Base-by-base conservation (phyloP, 129 eudicot genomes). In the Solidago caesia region DNA sequence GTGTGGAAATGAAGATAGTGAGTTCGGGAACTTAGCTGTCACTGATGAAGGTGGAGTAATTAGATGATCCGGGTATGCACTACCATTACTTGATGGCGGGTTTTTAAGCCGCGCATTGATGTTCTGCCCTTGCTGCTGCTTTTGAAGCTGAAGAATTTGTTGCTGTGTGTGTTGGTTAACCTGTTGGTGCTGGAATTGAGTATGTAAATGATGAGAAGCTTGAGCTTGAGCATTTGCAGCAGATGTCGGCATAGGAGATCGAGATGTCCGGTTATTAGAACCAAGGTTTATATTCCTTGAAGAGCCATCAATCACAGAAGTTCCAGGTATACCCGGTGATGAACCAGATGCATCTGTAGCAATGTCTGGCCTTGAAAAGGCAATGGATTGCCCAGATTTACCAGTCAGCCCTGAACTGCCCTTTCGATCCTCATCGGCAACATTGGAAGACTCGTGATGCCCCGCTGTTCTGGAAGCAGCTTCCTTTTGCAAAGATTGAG, bases 331-430 rank as follows among this genome's bases (percentile, higher is more conserved):
- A 9, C 82, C 33, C 0, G 72, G 42, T 29, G 80, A 62, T 48
- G 61, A 44, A 33, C 56, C 86, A 63, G 91, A 75, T 6, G 68
- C 87, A 68, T 85, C 97, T 1, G 81, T n/a, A 6, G 80, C 62
- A 49, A 83, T 60, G 5, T 93, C 98, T 46, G 92, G 76, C 65
- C 98, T 81, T 4, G 96, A 76, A 70, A 94, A 94, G n/a, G 93
- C 96, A 77, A 90, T 88, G 25, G 98, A 90, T 75, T 89, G 97
- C 12, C 96, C 91, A 8, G 68, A 67, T 9, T 84, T 90, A n/a
- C 77, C 83, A 0, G 88, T 57, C 62, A 77, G 43, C 68, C 81
- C 77, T 1, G 69, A 7, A 57, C 74, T 79, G 13, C 66, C 80
- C 78, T 88, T 94, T 64, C 92, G 76, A 61, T 94, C 98, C 33